Percentiles rank a stretch among this genome's conserved stretches.
Evolutionary conservation across 192 early-diverging fungal genomes (phyloP).

Genomic region (Coemansia sp.): DNA sequence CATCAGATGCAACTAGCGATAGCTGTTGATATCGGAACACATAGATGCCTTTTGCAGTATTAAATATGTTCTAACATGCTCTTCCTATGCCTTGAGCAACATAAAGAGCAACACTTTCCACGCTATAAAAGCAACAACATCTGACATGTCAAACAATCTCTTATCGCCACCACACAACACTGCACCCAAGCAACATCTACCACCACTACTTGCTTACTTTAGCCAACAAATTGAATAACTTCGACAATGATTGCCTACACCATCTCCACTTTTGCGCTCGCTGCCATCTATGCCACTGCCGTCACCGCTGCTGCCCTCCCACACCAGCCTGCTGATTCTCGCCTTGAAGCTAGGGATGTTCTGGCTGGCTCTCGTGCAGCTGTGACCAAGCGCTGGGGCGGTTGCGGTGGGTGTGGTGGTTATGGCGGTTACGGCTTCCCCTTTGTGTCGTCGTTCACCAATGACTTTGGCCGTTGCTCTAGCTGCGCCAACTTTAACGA

Average conservation of each 20-base stretch:
- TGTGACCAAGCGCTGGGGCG: not conserved
- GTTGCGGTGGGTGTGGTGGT: not conserved
- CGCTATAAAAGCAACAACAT: not conserved
- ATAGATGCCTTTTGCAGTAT: not conserved
- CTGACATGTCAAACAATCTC: not conserved
- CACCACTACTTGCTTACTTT: not conserved
- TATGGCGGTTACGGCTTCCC: not conserved
- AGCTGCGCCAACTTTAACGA: slow-evolving; percentile 26
- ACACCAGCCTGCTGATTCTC: not conserved
- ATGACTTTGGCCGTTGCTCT: slow-evolving; percentile 9
- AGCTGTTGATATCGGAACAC: not conserved
- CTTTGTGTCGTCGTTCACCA: not conserved
- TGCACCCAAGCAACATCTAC: not conserved
- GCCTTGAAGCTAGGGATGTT: not conserved
- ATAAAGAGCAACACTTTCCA: not conserved
- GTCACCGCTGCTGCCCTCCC: not conserved
- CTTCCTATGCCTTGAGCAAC: not conserved
- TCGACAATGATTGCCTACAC: not conserved
- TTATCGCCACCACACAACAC: not conserved
- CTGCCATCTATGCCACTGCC: not conserved
- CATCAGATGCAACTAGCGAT: not conserved
- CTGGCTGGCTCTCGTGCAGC: not conserved
- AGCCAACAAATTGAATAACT: not conserved
- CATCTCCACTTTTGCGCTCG: not conserved
- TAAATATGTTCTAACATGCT: not conserved